Conservation (phyloP, 768 basidiomycete genomes). For the Leccinellum rugosiceps region DNA sequence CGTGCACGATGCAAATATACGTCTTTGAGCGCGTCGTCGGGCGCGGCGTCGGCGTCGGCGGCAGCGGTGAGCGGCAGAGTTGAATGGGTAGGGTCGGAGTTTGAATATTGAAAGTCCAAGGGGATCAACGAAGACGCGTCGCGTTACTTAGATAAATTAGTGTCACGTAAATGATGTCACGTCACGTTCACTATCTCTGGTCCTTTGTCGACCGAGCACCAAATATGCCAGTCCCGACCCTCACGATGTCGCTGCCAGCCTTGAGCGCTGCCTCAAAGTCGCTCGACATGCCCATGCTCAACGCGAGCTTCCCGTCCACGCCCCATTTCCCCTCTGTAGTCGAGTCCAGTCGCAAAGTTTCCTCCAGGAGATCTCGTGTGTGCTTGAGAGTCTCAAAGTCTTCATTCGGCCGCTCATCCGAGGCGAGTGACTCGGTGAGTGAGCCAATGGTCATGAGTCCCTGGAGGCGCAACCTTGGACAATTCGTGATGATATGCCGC, state of each 20-base stretch:
- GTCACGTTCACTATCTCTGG: constrained; percentile 10
- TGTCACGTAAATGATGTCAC: constrained; percentile 29
- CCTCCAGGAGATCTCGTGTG: constrained; percentile 59
- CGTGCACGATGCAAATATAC: constrained; percentile 3
- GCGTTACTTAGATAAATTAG: constrained; percentile 23
- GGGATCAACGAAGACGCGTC: constrained; percentile 36
- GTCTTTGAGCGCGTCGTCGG: constrained; percentile 12
- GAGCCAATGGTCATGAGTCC: constrained; percentile 98
- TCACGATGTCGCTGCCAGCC: constrained; percentile 81
- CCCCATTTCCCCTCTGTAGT: constrained; percentile 41
- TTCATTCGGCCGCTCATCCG: constrained; percentile 44
- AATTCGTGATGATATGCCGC: constrained; percentile 61
- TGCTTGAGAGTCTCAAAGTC: constrained; percentile 74
- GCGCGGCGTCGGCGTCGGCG: constrained; percentile 31
- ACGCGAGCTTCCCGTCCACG: constrained; percentile 46
- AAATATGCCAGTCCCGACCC: constrained; percentile 91
- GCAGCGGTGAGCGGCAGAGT: constrained; percentile 24
- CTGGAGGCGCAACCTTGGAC: constrained; percentile 71
- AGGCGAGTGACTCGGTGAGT: constrained; percentile 59
- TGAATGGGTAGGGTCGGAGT: constrained; percentile 25
- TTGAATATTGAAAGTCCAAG: constrained; percentile 26
- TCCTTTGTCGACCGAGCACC: constrained; percentile 67
- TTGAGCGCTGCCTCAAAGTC: constrained; percentile 87
- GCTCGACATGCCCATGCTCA: constrained; percentile 97
- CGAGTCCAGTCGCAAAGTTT: constrained; percentile 36